Evolutionary conservation across 2,329 filamentous ascomycete genomes (phyloP), one percentile per base, ranked within the genome.

Genomic region (Dendrostoma leiphaemia): DNA sequence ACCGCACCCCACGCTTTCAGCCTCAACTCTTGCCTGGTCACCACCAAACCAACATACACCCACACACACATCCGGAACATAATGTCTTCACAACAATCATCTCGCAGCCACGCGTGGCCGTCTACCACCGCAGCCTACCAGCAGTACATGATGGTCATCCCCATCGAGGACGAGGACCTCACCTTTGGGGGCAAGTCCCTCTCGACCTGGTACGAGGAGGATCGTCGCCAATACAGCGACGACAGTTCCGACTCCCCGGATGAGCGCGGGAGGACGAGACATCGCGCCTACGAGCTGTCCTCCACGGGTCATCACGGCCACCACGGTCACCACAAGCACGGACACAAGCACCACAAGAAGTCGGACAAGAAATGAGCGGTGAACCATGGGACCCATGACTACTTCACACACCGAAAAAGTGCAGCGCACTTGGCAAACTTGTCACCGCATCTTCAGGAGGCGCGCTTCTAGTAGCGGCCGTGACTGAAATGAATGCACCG

Each of bases 161-260:
- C 80, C 57, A 84, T 84, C 61, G 80, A 84, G 53, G 81, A 84
- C 63, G 80, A 83, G 53, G 81, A 84, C 59, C 71, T 84, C 34
- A 83, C 76, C 65, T 84, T 84, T 61, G 80, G 80, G 53, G 81
- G 81, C 62, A 84, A 84, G 74, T 74, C 79, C 35, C 67, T 84
- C 38, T 80, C 80, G 65, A 70, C 75, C 15, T 83, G 80, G 80
- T 82, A 84, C 65, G 81, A 84, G 67, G 81, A 84, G 69, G 79
- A 82, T 59, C 73, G 78, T 38, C 69, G 73, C 47, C 69, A 74
- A 17, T 65, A 74, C 48, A 76, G 71, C 67, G 67, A 65, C 53
- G 66, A 63, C 23, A 61, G 41, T 59, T 43, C 60, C 48, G 68
- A 68, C 45, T 69, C 72, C 24, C 74, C 72, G 40, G 71, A 74